Evolutionary conservation across 164 flowering plant genomes (phyloP), one percentile per base, ranked within the genome.

Genomic region (Nelumbo lutea): DNA sequence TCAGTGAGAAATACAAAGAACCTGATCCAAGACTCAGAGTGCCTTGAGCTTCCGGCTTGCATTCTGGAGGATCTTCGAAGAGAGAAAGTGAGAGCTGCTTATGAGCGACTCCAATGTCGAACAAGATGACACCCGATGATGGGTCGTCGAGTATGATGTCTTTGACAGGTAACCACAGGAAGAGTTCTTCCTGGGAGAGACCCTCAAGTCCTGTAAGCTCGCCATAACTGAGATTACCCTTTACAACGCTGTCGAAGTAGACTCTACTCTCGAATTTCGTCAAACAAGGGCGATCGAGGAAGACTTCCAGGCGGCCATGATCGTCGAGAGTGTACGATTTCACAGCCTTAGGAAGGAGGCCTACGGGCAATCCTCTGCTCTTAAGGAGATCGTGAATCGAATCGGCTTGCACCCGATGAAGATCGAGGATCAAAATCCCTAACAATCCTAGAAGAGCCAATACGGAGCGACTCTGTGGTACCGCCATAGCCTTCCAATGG

Each of bases 151-250:
- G 87, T 5, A 80, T 79, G 71, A 93, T 93, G 39, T 81, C 96
- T 61, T 83, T 89, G 7, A 93, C 89, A 0, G 96, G 98, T 3
- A 93, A 71, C 98, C 98, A 93, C 0, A 93, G 68, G 57, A 93
- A 93, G 48, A 93, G 91, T 76, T 93, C 98, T 75, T 90, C 91
- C 64, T 90, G 96, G 2, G 85, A 71, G 46, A 93, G 71, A 2
- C 98, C 98, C 42, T 66, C 79, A 5, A 93, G 83, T 0, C 88
- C 95, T 1, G 73, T 76, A 40, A 93, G 83, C 59, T 83, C 82
- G 0, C 95, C 93, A 64, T 87, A 86, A 70, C 83, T 92, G 44
- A 92, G 85, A 70, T 92, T 92, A 3, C 88, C 97, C 42, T 72
- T 84, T 0, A 92, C 77, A 2, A 85, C 86, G 39, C 83, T 84